These are phyloP conservation scores for Coleophoma eucalyptorum DNA, from an alignment of 2,329 filamentous ascomycete species.

Conservation along the genomic window DNA sequence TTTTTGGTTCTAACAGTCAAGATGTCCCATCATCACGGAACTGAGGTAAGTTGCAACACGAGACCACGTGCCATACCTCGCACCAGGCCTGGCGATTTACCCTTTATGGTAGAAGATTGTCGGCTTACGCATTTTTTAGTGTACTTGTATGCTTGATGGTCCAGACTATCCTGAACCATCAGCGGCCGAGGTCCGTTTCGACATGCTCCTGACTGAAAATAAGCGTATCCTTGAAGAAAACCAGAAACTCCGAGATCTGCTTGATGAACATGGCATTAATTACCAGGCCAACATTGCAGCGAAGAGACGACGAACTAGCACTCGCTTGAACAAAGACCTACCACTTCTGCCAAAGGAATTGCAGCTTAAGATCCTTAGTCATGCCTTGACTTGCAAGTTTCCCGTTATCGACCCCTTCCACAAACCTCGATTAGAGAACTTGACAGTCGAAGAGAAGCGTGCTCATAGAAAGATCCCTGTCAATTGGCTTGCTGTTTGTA, in stretches of 20 bases:
- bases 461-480: slow-evolving; percentile 45
- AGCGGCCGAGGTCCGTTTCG: slow-evolving; percentile 2
- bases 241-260: slow-evolving; percentile 4
- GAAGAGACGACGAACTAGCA: neutral
- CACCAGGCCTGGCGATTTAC: no score
- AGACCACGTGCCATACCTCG: no score
- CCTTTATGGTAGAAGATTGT: neutral
- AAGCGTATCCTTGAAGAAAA: slow-evolving; percentile 7
- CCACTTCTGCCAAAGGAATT: slow-evolving; percentile 49
- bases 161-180: slow-evolving; percentile 6
- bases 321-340: slow-evolving; percentile 13
- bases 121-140: neutral
- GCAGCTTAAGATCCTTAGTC: slow-evolving; percentile 46
- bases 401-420: slow-evolving; percentile 53
- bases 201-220: slow-evolving; percentile 7
- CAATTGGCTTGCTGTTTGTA: slow-evolving; percentile 48
- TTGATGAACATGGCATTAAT: slow-evolving; percentile 7
- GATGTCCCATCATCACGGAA: neutral
- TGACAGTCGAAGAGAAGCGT: slow-evolving; percentile 38
- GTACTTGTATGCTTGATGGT: slow-evolving; percentile 12
- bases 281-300: neutral
- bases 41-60: neutral
- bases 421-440: slow-evolving; percentile 35
- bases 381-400: slow-evolving; percentile 42
- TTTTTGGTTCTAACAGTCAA: neutral